A percentile compares a stretch with the other conserved stretches of the same genome.
Evolutionary conservation across 1,284 basidiomycete species (phyloP).

Genomic region (Trichosporon sp.): DNA sequence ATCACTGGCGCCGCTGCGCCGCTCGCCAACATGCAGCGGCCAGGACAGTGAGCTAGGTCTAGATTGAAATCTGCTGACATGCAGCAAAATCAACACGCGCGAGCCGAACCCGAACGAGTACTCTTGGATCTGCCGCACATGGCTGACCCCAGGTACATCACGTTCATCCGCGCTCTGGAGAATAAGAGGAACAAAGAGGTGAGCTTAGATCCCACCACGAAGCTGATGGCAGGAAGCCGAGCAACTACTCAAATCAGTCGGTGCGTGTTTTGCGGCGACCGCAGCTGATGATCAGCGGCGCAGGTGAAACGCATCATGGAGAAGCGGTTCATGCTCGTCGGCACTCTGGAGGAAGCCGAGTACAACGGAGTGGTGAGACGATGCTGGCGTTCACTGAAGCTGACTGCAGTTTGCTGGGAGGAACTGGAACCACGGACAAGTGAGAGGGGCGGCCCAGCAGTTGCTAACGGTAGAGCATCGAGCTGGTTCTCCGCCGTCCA

Average conservation of each 20-base stretch:
- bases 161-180: conserved; percentile 40
- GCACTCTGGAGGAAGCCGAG: conserved; percentile 45
- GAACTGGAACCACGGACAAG: conserved; percentile 51
- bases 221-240: conserved; percentile 28
- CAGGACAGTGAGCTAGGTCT: conserved; percentile 12
- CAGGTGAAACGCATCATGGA: conserved; percentile 48
- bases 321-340: conserved; percentile 42
- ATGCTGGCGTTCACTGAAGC: conserved; percentile 1
- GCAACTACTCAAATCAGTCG: conserved; percentile 45
- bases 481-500: conserved; percentile 47
- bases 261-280: conserved; percentile 21
- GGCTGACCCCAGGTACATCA: conserved; percentile 34
- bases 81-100: conserved; percentile 42
- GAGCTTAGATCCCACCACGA: conserved; percentile 1
- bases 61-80: neutral
- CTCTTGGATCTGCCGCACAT: neutral
- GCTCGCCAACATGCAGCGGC: conserved; percentile 18
- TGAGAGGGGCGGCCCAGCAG: conserved; percentile 11
- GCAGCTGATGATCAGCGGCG: conserved; percentile 11
- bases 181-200: conserved; percentile 34
- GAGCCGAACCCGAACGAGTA: conserved; percentile 45
- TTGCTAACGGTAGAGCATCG: conserved; percentile 28
- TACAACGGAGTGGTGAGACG: conserved; percentile 43
- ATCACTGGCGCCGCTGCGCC: neutral
- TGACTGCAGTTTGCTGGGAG: conserved; percentile 42